Conservation (phyloP, 805 yeast species). For the Candida caryicola region DNA sequence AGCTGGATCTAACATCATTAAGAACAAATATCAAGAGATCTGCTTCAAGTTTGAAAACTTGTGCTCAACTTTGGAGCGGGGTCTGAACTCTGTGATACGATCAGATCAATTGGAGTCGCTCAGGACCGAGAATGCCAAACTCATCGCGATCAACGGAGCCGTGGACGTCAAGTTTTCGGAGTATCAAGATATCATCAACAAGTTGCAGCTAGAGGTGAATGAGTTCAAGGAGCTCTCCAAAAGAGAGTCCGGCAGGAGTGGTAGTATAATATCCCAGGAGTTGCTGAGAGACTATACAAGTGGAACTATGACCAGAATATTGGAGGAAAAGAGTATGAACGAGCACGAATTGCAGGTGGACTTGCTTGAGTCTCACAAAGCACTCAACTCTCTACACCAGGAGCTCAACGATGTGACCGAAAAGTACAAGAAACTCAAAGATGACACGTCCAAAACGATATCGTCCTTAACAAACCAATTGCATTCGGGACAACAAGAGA, state of each 20-base stretch:
- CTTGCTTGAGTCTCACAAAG: constrained; percentile 19
- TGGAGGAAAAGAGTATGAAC: constrained; percentile 2
- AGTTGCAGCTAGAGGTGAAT: constrained; percentile 31
- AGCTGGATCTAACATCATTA: constrained; percentile 20
- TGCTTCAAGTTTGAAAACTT: constrained; percentile 17
- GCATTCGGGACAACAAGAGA: constrained; percentile 14
- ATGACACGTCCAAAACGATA: constrained; percentile 22
- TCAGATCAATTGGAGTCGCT: constrained; percentile 10
- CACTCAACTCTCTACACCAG: constrained; percentile 15
- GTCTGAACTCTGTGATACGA: constrained; percentile 1
- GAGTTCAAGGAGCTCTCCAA: constrained; percentile 20
- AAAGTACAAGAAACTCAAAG: constrained; percentile 17
- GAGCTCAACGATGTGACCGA: constrained; percentile 15
- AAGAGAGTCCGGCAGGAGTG: background rate
- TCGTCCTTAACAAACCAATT: constrained; percentile 23
- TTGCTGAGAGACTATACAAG: background rate
- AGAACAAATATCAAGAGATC: constrained; percentile 18
- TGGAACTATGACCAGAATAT: background rate
- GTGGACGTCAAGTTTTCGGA: constrained; percentile 27
- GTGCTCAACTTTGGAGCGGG: constrained; percentile 6
- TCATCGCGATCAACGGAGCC: constrained; percentile 15
- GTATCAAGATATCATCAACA: constrained; percentile 29
- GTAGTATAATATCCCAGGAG: background rate
- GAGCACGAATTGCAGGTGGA: constrained; percentile 11
- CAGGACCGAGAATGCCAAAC: constrained; percentile 18